phyloP scores from a whole-genome alignment of 495 filamentous ascomycete genomes.

The Collariella sp. region DNA sequence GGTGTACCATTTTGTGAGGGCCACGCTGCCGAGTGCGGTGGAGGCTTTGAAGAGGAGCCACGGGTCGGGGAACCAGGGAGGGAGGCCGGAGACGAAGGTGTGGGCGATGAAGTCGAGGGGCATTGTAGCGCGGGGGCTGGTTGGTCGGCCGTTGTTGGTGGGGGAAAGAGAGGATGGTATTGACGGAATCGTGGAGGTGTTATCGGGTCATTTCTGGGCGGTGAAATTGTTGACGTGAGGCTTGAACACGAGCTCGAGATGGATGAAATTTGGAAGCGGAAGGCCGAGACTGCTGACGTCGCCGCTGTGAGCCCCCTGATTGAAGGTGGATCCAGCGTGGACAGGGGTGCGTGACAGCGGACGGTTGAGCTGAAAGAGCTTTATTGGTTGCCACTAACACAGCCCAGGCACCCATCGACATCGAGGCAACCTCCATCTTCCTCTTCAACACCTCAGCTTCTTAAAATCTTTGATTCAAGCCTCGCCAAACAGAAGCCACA shows the following conservation, averaged over 20 bases:
- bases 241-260: neutral
- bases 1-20: conserved; percentile 67
- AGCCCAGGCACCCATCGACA: no score
- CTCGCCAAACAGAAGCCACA: no score
- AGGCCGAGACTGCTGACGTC: conserved; percentile 9
- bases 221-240: no score
- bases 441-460: no score
- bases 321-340: conserved; percentile 7
- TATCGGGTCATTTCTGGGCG: conserved; percentile 1
- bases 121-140: conserved; percentile 45
- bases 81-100: conserved; percentile 54
- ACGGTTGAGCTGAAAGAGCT: neutral
- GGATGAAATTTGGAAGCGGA: neutral
- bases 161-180: no score
- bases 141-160: neutral
- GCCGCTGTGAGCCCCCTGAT: conserved; percentile 4
- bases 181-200: no score
- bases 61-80: conserved; percentile 54
- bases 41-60: conserved; percentile 50
- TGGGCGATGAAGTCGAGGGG: conserved; percentile 65
- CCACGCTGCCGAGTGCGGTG: conserved; percentile 51
- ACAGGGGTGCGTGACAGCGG: conserved; percentile 1
- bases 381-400: no score
- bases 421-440: no score
- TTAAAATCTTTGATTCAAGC: no score